Percentiles rank a stretch among this genome's conserved stretches.
Evolutionary conservation across 768 basidiomycete species (phyloP).

Genomic region (Tricholoma flavovirens): DNA sequence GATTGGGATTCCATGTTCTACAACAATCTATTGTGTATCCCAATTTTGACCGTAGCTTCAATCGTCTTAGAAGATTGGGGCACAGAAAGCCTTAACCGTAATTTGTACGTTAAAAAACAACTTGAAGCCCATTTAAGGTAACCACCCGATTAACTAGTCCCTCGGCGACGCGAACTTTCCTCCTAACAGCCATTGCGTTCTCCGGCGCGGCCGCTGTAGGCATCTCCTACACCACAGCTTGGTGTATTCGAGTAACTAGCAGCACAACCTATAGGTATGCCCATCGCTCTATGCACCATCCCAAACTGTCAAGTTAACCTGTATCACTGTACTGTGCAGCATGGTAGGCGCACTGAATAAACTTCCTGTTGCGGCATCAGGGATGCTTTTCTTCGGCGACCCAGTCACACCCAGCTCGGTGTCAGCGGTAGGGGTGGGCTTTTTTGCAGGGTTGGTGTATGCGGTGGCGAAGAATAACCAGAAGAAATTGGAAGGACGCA

Average conservation of each 20-base stretch:
- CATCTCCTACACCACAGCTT: conserved; percentile 97
- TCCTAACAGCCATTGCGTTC: conserved; percentile 86
- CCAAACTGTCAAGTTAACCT: conserved; percentile 1
- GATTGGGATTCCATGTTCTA: conserved; percentile 99
- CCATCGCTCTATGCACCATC: background rate
- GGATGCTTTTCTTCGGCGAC: conserved; percentile 96
- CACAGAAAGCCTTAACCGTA: conserved; percentile 62
- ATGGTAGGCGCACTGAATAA: conserved; percentile 99
- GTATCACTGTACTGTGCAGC: conserved; percentile 39
- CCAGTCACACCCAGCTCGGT: conserved; percentile 83
- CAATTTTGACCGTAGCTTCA: conserved; percentile 79
- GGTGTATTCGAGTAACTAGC: conserved; percentile 94
- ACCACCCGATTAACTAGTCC: conserved; percentile 52
- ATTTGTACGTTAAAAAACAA: conserved; percentile 68
- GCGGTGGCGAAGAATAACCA: conserved; percentile 94
- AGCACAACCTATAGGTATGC: conserved; percentile 95
- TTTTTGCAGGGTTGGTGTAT: conserved; percentile 88
- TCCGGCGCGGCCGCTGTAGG: conserved; percentile 97
- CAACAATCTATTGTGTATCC: conserved; percentile 94
- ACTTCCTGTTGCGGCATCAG: conserved; percentile 96
- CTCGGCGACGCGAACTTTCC: conserved; percentile 64
- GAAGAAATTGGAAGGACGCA: conserved; percentile 64
- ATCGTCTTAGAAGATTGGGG: conserved; percentile 89
- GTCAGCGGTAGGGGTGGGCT: conserved; percentile 81
- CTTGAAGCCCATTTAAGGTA: background rate